phyloP scores from a whole-genome alignment of 257 asterid species.

The Mentha longifolia region DNA sequence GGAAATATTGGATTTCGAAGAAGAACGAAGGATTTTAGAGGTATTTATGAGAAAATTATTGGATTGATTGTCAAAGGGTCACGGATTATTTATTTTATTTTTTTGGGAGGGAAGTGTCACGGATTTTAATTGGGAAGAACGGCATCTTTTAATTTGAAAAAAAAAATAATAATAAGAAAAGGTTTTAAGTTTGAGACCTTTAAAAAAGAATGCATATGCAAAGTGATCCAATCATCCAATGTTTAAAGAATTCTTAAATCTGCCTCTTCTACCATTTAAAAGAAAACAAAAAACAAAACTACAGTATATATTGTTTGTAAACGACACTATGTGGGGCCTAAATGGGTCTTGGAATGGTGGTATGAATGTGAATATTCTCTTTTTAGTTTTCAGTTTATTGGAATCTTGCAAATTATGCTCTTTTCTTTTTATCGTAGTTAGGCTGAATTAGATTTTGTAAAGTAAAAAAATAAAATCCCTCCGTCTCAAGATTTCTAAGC shows the following conservation, averaged over 20 bases:
- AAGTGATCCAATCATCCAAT: too few relatives aligned
- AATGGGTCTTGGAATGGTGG: background rate
- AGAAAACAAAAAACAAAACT: too few relatives aligned
- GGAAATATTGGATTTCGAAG: background rate
- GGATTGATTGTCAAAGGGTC: slow-evolving; percentile 23
- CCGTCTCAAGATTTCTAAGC: too few relatives aligned
- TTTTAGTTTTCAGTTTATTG: too few relatives aligned
- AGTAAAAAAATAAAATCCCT: too few relatives aligned
- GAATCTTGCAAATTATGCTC: too few relatives aligned
- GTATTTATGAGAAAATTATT: slow-evolving; percentile 26
- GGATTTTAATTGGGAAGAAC: slow-evolving; percentile 26
- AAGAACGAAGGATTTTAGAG: slow-evolving; percentile 7
- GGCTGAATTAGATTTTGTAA: too few relatives aligned
- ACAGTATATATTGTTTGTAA: too few relatives aligned
- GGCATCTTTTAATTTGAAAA: slow-evolving; percentile 4
- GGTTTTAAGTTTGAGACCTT: slow-evolving; percentile 8
- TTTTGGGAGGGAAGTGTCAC: slow-evolving; percentile 21
- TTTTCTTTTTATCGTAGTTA: too few relatives aligned
- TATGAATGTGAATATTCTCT: background rate
- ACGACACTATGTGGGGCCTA: background rate
- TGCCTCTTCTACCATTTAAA: too few relatives aligned
- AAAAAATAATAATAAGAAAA: background rate
- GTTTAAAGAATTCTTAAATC: too few relatives aligned
- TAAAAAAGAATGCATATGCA: background rate
- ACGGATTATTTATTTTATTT: background rate